Conservation (phyloP, 768 basidiomycete species). For the Pisolithus sp. region DNA sequence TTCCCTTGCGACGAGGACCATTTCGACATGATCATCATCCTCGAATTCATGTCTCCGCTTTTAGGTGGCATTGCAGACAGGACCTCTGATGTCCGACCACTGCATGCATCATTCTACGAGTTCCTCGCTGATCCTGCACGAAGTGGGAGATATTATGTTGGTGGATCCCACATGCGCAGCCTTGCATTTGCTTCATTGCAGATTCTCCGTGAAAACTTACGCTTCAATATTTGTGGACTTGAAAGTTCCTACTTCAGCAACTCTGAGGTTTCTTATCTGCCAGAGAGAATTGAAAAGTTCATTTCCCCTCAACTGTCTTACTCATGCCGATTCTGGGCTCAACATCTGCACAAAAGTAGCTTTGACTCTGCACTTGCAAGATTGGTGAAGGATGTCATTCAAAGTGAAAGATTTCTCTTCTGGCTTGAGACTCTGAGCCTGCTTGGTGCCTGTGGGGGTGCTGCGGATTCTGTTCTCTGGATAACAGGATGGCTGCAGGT, state of each 20-base stretch:
- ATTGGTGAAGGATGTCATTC: background rate
- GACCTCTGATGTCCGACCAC: slow-evolving; percentile 5
- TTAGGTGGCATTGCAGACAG: slow-evolving; percentile 1
- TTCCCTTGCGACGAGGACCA: background rate
- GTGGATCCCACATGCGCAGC: background rate
- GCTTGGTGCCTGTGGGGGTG: background rate
- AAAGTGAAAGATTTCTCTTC: background rate
- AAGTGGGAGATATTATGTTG: slow-evolving; percentile 2
- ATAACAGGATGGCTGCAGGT: background rate
- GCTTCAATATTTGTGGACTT: background rate
- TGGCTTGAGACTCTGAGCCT: background rate
- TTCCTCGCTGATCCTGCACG: slow-evolving; percentile 13
- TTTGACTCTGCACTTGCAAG: no score
- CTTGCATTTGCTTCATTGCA: background rate
- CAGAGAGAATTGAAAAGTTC: background rate
- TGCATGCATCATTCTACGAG: slow-evolving; percentile 24
- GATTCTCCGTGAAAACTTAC: background rate
- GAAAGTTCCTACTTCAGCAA: background rate
- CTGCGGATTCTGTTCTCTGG: background rate
- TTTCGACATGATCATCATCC: background rate
- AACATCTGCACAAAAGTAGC: no score
- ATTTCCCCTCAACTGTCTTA: background rate
- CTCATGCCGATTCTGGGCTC: background rate
- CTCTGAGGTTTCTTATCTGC: background rate
- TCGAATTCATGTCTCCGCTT: background rate